phyloP scores from a whole-genome alignment of 2,329 filamentous ascomycete genomes.

The Alternaria novae-zelandiae region DNA sequence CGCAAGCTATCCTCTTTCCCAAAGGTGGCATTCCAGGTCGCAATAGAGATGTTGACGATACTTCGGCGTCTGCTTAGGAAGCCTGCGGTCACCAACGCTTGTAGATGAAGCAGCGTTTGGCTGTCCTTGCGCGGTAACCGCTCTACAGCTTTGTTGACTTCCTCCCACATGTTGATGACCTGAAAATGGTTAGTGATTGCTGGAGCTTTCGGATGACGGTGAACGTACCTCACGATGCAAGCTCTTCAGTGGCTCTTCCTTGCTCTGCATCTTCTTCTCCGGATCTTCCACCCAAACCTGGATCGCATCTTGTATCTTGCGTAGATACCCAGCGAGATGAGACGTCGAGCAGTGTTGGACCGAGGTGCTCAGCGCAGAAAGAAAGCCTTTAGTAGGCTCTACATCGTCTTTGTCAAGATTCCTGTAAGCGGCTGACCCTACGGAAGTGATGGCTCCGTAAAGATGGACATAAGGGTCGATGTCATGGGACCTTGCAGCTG shows the following conservation, averaged over 20 bases:
- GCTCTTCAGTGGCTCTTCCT: conserved; percentile 22
- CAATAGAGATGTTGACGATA: conserved; percentile 60
- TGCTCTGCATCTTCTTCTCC: conserved; percentile 39
- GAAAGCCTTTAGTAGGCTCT: conserved; percentile 53
- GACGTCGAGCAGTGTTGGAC: conserved; percentile 50
- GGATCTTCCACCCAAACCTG: conserved; percentile 69
- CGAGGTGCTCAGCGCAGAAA: conserved; percentile 59
- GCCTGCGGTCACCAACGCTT: conserved; percentile 59
- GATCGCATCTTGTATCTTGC: conserved; percentile 67
- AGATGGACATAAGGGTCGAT: conserved; percentile 70
- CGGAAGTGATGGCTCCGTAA: conserved; percentile 64
- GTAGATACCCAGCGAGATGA: conserved; percentile 63
- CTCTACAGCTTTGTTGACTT: conserved; percentile 61
- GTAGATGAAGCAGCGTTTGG: conserved; percentile 61
- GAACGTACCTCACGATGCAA: conserved; percentile 35
- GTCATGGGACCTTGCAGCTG: conserved; percentile 42
- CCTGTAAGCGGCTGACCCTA: conserved; percentile 64
- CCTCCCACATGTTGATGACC: conserved; percentile 50
- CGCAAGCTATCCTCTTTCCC: conserved; percentile 64
- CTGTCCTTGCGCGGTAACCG: conserved; percentile 64
- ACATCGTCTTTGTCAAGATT: conserved; percentile 49
- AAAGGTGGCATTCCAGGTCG: conserved; percentile 75
- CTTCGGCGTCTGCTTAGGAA: conserved; percentile 60
- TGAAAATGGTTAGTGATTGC: conserved; percentile 20
- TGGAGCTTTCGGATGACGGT: conserved; percentile 1